Percentiles rank a stretch among this genome's conserved stretches.
Evolutionary conservation across 2,329 filamentous ascomycete species (phyloP).

Genomic region (Grosmannia huntii): DNA sequence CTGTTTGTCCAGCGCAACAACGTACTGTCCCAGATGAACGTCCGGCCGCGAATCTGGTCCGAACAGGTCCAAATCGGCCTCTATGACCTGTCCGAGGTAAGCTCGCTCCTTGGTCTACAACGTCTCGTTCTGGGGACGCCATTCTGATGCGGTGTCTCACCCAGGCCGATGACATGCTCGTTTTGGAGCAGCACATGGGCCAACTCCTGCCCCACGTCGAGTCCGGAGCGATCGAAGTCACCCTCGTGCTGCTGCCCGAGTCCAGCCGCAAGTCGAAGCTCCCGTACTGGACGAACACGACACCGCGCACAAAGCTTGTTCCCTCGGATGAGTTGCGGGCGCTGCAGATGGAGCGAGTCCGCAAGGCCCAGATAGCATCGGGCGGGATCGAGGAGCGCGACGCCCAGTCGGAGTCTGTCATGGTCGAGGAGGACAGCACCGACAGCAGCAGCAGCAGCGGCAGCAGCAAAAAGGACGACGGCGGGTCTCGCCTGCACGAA

Average conservation of each 20-base stretch:
- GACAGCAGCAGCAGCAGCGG: constrained; percentile 9
- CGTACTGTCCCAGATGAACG: constrained; percentile 14
- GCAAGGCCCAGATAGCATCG: constrained; percentile 29
- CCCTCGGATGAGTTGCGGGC: background rate
- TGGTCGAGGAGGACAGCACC: constrained; percentile 17
- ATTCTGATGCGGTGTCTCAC: constrained; percentile 6
- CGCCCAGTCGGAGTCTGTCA: constrained; percentile 28
- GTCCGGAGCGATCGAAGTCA: constrained; percentile 40
- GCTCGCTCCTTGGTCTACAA: background rate
- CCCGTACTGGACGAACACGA: constrained; percentile 26
- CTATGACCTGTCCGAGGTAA: background rate
- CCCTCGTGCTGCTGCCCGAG: constrained; percentile 41
- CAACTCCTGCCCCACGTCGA: constrained; percentile 32
- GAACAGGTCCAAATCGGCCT: background rate
- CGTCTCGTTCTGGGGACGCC: background rate
- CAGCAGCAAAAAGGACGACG: constrained; percentile 7
- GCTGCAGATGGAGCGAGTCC: constrained; percentile 23
- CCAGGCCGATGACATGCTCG: constrained; percentile 28
- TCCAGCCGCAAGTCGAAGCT: constrained; percentile 24
- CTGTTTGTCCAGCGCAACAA: constrained; percentile 25
- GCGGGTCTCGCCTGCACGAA: constrained; percentile 4
- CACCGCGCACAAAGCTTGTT: constrained; percentile 16
- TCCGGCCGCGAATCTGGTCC: background rate
- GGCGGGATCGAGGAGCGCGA: constrained; percentile 23
- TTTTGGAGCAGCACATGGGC: constrained; percentile 30